Evolutionary conservation across 106 monocot species (phyloP).

Genomic region (Amphibolis antarctica): DNA sequence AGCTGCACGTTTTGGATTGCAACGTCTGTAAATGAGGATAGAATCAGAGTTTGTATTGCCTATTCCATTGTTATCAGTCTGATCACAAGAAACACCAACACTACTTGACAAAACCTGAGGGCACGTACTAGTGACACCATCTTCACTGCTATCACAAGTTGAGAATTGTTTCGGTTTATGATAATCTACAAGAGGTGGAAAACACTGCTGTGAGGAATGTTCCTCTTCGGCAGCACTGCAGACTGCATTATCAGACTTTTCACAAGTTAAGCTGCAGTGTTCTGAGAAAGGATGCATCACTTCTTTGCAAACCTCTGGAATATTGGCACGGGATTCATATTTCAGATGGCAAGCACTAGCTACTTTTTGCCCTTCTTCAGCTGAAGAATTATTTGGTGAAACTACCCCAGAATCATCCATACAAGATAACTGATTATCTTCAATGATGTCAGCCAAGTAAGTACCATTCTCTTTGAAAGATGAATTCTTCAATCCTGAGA

Average conservation of each 20-base stretch:
- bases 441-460: background rate
- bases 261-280: background rate
- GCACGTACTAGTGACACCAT: background rate
- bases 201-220: background rate
- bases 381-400: background rate
- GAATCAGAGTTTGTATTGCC: conserved; percentile 10
- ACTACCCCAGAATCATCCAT: background rate
- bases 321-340: background rate
- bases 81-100: conserved; percentile 5
- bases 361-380: background rate
- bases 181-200: background rate
- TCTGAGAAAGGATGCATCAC: background rate
- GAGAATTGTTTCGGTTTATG: background rate
- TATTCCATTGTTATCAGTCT: conserved; percentile 8
- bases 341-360: background rate
- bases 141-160: background rate
- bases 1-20: conserved; percentile 55
- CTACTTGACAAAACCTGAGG: background rate
- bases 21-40: conserved; percentile 29
- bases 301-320: background rate
- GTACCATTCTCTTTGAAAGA: background rate
- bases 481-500: background rate
- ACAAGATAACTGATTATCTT: background rate
- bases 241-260: background rate
- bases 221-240: background rate